Conservation (phyloP, 225 moss, liverwort and hornwort species). For the Polytrichum commune region DNA sequence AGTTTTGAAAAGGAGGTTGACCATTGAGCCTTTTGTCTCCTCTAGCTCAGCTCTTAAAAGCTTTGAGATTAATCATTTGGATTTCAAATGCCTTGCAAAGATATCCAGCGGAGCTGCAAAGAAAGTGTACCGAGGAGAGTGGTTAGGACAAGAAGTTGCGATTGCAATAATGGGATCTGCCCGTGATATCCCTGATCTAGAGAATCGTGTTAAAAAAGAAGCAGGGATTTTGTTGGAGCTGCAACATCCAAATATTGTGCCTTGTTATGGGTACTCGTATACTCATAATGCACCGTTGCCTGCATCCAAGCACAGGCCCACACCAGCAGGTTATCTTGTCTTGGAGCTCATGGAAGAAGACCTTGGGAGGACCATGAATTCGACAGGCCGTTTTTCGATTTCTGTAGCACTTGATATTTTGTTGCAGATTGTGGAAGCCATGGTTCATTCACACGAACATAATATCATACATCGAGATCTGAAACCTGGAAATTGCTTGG, state of each 20-base stretch:
- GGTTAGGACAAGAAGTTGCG: neutral
- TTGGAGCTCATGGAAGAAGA: conserved; percentile 15
- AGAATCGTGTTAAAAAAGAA: neutral
- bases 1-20: too few species aligned
- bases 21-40: too few species aligned
- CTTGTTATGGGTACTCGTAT: neutral
- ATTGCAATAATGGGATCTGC: neutral
- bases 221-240: conserved; percentile 1
- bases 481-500: conserved; percentile 12
- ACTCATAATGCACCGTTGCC: neutral
- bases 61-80: neutral
- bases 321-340: neutral
- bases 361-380: neutral
- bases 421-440: conserved; percentile 4
- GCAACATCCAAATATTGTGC: conserved; percentile 19
- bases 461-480: conserved; percentile 19
- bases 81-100: neutral
- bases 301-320: too few species aligned
- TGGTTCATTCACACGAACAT: conserved; percentile 9
- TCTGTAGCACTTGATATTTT: conserved; percentile 1
- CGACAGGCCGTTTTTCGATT: neutral
- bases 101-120: neutral
- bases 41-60: neutral
- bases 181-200: neutral
- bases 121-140: neutral